Base-by-base conservation (phyloP, 257 asterid species). In the Echites panduratus region DNA sequence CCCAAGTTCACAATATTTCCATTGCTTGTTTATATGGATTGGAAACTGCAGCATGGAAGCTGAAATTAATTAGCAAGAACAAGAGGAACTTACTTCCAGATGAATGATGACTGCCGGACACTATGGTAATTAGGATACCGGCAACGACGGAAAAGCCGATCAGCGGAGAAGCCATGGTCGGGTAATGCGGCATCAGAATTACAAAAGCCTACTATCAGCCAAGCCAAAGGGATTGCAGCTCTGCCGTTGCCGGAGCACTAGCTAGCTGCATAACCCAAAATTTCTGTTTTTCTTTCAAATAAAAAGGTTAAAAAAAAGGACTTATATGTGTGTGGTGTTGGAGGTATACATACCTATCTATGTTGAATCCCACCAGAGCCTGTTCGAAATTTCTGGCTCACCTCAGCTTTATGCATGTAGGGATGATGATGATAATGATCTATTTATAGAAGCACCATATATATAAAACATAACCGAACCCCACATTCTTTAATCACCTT, bases 91-190 rank as follows among this genome's bases (percentile, higher is more conserved):
- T 47, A 68, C 72, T 20, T 29, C 13, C 12, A 1, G 72, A 68
- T 48, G 58, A 45, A n/a, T n/a, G 16, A 2, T 13, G n/a, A 66
- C 9, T 9, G n/a, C 19, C 2, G 50, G 72, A 17, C 6, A 4
- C 40, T 0, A 20, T 48, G 9, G n/a, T 5, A 14, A n/a, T n/a
- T n/a, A 68, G 9, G 35, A 44, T 7, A 44, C 38, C 11, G 38
- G 58, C 26, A 13, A 44, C 11, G 22, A 68, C 0, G 24, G 12
- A 13, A 1, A 48, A 68, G 10, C 59, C 38, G 32, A 61, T 16
- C 19, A 26, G 14, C 38, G 14, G 58, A 47, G 72, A 13, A 68
- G 72, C 72, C 72, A 68, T 68, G 49, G 41, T n/a, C 38, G 10
- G 43, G 1, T 35, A 47, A 8, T 9, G 48, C 22, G 3, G 19